phyloP scores from a whole-genome alignment of 2,329 filamentous ascomycete genomes.

The Sporothrix mexicana region DNA sequence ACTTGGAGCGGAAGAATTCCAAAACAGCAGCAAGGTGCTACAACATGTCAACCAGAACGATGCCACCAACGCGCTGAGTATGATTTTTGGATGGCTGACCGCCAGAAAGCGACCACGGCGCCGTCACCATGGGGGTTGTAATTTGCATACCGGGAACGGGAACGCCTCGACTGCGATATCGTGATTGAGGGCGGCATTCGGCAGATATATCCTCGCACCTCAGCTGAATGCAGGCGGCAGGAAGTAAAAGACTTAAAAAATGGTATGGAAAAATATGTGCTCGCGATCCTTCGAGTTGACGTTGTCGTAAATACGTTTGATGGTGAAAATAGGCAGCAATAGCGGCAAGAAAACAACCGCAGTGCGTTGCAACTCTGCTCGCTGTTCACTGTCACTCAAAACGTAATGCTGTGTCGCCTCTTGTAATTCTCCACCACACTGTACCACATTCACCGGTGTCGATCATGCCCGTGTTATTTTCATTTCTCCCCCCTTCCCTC shows the following conservation, averaged over 20 bases:
- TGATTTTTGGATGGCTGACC: too few relatives aligned
- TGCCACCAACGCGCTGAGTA: too few relatives aligned
- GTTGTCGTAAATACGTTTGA: background rate
- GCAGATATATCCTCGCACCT: background rate
- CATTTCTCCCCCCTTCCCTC: background rate
- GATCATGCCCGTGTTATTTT: background rate
- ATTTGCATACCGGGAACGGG: too few relatives aligned
- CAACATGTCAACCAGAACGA: too few relatives aligned
- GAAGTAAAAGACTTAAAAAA: background rate
- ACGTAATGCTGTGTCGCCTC: background rate
- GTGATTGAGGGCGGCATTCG: background rate
- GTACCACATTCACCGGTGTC: background rate
- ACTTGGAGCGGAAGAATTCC: background rate
- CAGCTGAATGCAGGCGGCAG: background rate
- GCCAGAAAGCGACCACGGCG: too few relatives aligned
- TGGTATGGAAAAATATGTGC: background rate
- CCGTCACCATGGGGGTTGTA: background rate
- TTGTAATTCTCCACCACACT: background rate
- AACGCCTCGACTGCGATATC: too few relatives aligned
- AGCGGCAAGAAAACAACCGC: background rate
- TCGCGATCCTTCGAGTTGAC: background rate
- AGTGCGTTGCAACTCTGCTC: background rate
- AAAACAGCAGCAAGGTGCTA: background rate
- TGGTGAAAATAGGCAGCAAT: background rate
- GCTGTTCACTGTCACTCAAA: background rate